These are phyloP conservation scores for Alternaria solani DNA, from an alignment of 2,329 filamentous ascomycete species.

Conservation along the genomic window DNA sequence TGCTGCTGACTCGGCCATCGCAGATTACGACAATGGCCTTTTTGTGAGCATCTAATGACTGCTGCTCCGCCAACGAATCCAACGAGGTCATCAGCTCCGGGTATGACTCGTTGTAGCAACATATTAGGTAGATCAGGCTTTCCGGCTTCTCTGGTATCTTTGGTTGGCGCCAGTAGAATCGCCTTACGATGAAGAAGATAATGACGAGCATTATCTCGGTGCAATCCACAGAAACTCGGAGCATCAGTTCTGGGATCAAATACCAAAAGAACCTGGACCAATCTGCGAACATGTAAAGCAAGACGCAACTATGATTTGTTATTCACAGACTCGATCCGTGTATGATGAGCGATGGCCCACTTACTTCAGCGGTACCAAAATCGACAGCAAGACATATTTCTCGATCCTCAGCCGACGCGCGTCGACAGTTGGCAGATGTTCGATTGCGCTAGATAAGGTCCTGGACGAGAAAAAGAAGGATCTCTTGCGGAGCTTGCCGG, in stretches of 20 bases:
- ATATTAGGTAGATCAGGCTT: conserved; percentile 8
- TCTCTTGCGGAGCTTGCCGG: not conserved
- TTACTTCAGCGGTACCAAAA: conserved; percentile 10
- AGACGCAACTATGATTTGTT: not conserved
- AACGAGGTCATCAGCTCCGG: conserved; percentile 7
- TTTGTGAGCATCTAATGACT: conserved; percentile 6
- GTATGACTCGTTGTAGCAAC: conserved; percentile 14
- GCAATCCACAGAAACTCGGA: conserved; percentile 1
- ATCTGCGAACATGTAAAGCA: conserved; percentile 2
- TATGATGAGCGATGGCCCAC: not conserved
- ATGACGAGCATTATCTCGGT: conserved; percentile 7
- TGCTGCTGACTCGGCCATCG: conserved; percentile 10
- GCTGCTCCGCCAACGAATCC: conserved; percentile 9
- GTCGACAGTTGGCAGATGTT: conserved; percentile 2
- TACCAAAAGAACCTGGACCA: conserved; percentile 1
- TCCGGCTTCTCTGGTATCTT: not conserved
- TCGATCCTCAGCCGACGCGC: conserved; percentile 2
- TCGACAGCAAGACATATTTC: not conserved
- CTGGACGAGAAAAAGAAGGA: not conserved
- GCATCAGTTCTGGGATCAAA: not conserved
- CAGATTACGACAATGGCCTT: conserved; percentile 12
- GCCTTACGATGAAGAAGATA: not conserved
- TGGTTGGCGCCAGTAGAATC: not conserved
- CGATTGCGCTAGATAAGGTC: conserved; percentile 6
- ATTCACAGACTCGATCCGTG: not conserved